phyloP scores from a whole-genome alignment of 2,329 filamentous ascomycete species.

The Fusarium tupiense region DNA sequence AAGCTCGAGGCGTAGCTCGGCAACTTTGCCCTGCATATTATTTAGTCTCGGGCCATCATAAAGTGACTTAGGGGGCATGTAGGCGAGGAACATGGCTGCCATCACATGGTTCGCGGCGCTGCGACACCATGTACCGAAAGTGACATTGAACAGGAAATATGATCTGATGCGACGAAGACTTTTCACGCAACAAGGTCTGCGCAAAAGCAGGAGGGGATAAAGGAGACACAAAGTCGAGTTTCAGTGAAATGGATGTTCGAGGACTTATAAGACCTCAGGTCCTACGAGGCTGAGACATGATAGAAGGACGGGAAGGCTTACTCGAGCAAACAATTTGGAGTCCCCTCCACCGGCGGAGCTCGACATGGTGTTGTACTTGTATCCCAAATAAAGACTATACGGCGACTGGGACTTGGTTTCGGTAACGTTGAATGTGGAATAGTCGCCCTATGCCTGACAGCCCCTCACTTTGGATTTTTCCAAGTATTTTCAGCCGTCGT shows the following conservation, averaged over 20 bases:
- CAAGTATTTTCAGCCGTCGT: conserved; percentile 20
- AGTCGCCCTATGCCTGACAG: conserved; percentile 31
- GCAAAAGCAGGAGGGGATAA: not conserved
- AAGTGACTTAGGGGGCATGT: conserved; percentile 56
- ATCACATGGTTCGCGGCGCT: conserved; percentile 22
- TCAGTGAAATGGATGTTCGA: conserved; percentile 6
- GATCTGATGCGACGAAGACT: not conserved
- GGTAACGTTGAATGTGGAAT: conserved; percentile 37
- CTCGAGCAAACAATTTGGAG: conserved; percentile 98
- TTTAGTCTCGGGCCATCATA: conserved; percentile 62
- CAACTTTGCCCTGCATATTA: conserved; percentile 91
- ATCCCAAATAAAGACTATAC: conserved; percentile 34
- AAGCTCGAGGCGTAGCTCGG: conserved; percentile 93
- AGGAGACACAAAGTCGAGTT: conserved; percentile 7
- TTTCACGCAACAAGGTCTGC: not conserved
- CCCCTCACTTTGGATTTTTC: conserved; percentile 40
- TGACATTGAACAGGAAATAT: conserved; percentile 19
- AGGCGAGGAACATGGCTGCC: conserved; percentile 63
- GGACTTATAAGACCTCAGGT: conserved; percentile 20
- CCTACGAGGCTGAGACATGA: conserved; percentile 30
- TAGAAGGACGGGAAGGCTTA: conserved; percentile 59
- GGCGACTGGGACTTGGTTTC: conserved; percentile 25
- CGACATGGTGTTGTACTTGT: conserved; percentile 59
- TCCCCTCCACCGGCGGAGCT: conserved; percentile 77
- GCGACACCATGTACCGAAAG: not conserved